A percentile compares a stretch with the other conserved stretches of the same genome.
Evolutionary conservation across 75 land plant species (phyloP).

Genomic region (Cryptomeria japonica): DNA sequence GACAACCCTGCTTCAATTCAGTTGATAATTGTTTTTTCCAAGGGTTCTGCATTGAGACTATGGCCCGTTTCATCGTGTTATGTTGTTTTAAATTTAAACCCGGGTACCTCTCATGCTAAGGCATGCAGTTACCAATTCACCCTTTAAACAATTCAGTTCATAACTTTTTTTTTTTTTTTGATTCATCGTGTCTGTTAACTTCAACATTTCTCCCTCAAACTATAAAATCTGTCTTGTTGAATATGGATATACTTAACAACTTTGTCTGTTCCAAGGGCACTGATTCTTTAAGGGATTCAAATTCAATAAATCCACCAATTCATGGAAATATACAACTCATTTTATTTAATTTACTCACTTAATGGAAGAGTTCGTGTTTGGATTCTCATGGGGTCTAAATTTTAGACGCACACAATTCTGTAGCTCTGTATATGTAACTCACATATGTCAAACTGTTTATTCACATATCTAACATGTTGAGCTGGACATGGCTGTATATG

Average conservation of each 20-base stretch:
- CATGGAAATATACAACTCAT: not conserved
- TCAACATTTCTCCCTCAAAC: not conserved
- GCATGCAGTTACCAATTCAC: not conserved
- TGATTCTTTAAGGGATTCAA: not conserved
- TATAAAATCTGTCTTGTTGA: not conserved
- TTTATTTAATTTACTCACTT: not conserved
- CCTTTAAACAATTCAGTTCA: not conserved
- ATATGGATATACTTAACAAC: not conserved
- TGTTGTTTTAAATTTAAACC: not conserved
- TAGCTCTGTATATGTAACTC: not conserved
- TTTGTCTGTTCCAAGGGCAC: not conserved
- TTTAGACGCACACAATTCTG: not conserved
- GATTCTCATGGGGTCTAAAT: not conserved
- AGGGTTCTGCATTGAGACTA: not conserved
- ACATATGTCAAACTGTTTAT: not conserved
- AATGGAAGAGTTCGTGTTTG: not conserved
- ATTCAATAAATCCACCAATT: not conserved
- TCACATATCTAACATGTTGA: not conserved
- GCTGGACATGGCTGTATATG: not conserved
- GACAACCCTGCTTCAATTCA: not conserved
- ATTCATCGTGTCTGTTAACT: not conserved
- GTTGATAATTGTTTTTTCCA: no score
- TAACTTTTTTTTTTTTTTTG: not conserved
- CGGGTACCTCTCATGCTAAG: not conserved
- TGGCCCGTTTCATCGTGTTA: not conserved